Evolutionary conservation across 108 stramenopile genomes (phyloP), one percentile per base, ranked within the genome.

Genomic region (Discostella stelligeroides): DNA sequence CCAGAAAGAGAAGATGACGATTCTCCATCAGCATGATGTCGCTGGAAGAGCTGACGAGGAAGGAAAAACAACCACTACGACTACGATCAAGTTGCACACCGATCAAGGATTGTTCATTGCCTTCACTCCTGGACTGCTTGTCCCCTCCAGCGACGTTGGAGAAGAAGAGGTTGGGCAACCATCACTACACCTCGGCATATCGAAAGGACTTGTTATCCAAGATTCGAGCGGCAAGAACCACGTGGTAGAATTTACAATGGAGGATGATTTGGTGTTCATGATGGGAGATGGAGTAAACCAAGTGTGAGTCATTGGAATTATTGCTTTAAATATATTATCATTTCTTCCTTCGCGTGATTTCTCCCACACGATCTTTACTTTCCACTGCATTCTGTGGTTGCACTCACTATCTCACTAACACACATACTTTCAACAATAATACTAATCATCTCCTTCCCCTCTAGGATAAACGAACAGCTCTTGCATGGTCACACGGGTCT

Each of bases 261-360:
- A 60, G 28, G 89, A 92, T 66, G 79, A 87, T 42, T 77, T 95
- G 24, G 77, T 90, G 28, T 75, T 88, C 49, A 80, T 95, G 85
- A 47, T 95, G 48, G 94, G 94, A 14, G 94, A 95, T 78, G 91
- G 89, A 29, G 85, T 92, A 14, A 87, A 92, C 57, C 89, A 90
- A 75, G 80, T 73, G 73, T 74, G 58, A 74, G 73, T 74, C 7
- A 7, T 29, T 1, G 8, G 30, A 25, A 56, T n/a, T 30, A 1
- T 1, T 29, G 46, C 18, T 49, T 27, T 25, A 12, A 41, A 8
- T 23, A 12, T 17, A 56, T 57, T 28, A n/a, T 38, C 66, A 11
- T 45, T 56, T 25, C 23, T 67, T 17, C 21, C 5, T 1, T 29
- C 65, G 11, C 10, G n/a, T n/a, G n/a, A n/a, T n/a, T n/a, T n/a